Conservation (phyloP, 1,284 basidiomycete genomes). For the Lignosus rhinocerotis region DNA sequence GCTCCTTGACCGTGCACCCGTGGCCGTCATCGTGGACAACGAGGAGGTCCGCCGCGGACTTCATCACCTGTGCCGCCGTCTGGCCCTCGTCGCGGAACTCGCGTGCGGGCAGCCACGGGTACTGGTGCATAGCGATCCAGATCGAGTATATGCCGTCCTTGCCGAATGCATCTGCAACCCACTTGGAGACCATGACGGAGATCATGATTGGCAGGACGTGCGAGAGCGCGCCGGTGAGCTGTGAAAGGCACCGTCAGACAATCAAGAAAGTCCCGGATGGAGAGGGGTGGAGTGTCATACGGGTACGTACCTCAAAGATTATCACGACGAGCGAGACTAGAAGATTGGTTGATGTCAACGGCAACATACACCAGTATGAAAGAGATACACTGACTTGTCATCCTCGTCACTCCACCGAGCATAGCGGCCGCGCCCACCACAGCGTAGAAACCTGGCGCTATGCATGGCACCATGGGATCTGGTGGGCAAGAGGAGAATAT, state of each 20-base stretch:
- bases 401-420: conserved; percentile 79
- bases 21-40: conserved; percentile 50
- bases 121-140: conserved; percentile 73
- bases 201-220: conserved; percentile 82
- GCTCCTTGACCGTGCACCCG: conserved; percentile 45
- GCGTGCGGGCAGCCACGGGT: conserved; percentile 74
- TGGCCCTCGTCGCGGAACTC: conserved; percentile 68
- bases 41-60: conserved; percentile 48
- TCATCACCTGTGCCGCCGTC: conserved; percentile 66
- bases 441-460: conserved; percentile 82
- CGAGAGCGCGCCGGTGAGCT: conserved; percentile 71
- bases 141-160: conserved; percentile 73
- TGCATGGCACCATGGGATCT: conserved; percentile 65
- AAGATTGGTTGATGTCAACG: not conserved
- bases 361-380: not conserved
- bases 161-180: conserved; percentile 71
- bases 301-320: conserved; percentile 57
- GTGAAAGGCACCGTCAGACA: too few relatives aligned
- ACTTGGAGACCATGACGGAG: conserved; percentile 74
- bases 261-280: too few relatives aligned
- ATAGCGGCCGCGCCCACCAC: conserved; percentile 82
- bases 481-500: conserved; percentile 71
- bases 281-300: not conserved
- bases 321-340: conserved; percentile 74
- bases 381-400: conserved; percentile 58